Conservation (phyloP, 2,329 filamentous ascomycete species). For the Seiridium unicorne region DNA sequence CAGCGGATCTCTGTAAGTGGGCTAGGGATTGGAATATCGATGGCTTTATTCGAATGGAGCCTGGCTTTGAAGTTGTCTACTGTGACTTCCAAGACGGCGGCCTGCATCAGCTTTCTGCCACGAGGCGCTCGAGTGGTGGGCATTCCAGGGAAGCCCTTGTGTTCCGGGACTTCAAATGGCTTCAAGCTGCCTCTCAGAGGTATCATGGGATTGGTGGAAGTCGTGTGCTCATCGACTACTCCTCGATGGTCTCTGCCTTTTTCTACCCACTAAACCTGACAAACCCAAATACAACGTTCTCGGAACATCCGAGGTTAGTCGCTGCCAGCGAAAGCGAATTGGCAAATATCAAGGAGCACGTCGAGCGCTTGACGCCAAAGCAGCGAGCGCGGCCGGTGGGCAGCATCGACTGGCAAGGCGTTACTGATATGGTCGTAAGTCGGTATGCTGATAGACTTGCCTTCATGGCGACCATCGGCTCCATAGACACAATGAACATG, state of each 20-base stretch:
- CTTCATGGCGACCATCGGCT: conserved; percentile 31
- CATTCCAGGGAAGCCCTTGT: background rate
- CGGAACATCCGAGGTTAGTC: conserved; percentile 31
- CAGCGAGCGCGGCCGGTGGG: background rate
- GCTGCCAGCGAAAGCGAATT: conserved; percentile 28
- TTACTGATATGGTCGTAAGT: conserved; percentile 63
- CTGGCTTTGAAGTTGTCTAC: conserved; percentile 68
- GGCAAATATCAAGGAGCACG: conserved; percentile 36
- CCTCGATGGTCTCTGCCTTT: conserved; percentile 48
- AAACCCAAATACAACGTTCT: conserved; percentile 32
- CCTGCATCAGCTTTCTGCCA: conserved; percentile 19
- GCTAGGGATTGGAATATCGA: conserved; percentile 45
- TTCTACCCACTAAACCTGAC: conserved; percentile 51
- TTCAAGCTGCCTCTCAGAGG: conserved; percentile 38
- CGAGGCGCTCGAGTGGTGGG: background rate
- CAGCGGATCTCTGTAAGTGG: conserved; percentile 53
- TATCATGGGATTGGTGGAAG: conserved; percentile 44
- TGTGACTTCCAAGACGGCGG: conserved; percentile 57
- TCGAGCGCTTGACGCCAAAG: conserved; percentile 34
- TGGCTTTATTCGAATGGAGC: conserved; percentile 54
- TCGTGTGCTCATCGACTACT: conserved; percentile 44
- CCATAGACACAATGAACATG: conserved; percentile 18
- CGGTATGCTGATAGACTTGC: conserved; percentile 58
- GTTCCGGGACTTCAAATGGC: conserved; percentile 31
- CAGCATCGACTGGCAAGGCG: conserved; percentile 61